Base-by-base conservation (phyloP, 2,329 filamentous ascomycete species). In the Fusarium verrucosum region DNA sequence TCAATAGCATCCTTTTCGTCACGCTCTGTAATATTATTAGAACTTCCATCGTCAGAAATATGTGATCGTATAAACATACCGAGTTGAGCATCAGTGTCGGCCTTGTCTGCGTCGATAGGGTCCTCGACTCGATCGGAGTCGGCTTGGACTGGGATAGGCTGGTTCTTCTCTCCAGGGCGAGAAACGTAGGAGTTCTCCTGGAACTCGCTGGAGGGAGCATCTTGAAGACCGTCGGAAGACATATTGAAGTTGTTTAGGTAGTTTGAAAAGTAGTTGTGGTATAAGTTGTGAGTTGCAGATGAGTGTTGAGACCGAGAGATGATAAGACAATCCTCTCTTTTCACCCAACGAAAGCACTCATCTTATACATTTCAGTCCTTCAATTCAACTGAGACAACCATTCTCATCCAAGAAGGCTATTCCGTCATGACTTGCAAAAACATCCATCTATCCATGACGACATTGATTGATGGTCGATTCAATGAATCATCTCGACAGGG, bases 391-490 rank as follows among this genome's bases (percentile, higher is more conserved):
- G 7, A 8, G 28, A 35, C 17, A 28, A 19, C 2, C 14, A 14
- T 19, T 52, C 22, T 38, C 22, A 52, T 17, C n/a, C n/a, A 37
- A 25, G 22, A 32, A 10, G 22, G 13, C 17, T n/a, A 23, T 42
- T 38, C 50, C 58, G 55, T 66, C 65, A 67, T 67, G 33, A 26
- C 50, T 45, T 42, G 10, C 38, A 42, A 50, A 35, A 20, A 26
- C 55, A 28, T 25, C 11, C 40, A 50, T 42, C 47, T 65, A 43
- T 66, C 56, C 59, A 70, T 70, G 68, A 70, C 68, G 68, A 69
- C 68, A 70, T 70, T 50, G 40, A 56, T 35, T 43, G 36, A 58
- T 42, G 42, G 25, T 16, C 52, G 16, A 38, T 32, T 57, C 45
- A 56, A 67, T 64, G 62, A 70, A 60, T 69, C 67, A 70, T 66